phyloP scores from a whole-genome alignment of 371 early-diverging fungal genomes.

The Spraguea lophii region DNA sequence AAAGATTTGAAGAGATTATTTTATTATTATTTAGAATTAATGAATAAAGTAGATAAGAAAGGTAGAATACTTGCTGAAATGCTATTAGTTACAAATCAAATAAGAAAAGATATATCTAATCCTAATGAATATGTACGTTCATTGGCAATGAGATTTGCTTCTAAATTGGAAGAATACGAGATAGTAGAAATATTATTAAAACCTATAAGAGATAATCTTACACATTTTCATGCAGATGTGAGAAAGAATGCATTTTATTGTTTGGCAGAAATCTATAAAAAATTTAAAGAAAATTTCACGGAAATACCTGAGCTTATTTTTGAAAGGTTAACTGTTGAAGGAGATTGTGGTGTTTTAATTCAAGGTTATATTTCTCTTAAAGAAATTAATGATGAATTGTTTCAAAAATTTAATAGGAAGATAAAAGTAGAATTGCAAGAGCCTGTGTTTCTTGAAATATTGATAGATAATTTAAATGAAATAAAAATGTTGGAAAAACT shows the following conservation, averaged over 20 bases:
- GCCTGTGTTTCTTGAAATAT: no score
- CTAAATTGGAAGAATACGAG: conserved; percentile 15
- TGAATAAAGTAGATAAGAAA: conserved; percentile 11
- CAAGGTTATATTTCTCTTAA: conserved; percentile 16
- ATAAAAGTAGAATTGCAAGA: no score
- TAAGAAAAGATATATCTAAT: conserved; percentile 37
- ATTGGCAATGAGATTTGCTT: conserved; percentile 27
- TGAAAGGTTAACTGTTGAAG: conserved; percentile 20
- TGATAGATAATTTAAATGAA: no score
- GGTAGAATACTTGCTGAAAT: conserved; percentile 29
- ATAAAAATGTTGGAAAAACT: no score
- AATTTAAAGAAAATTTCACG: conserved; percentile 8
- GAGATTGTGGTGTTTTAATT: conserved; percentile 6
- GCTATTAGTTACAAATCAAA: conserved; percentile 41
- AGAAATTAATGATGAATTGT: no score
- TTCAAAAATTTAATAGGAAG: no score
- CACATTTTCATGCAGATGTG: conserved; percentile 34
- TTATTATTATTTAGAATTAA: conserved; percentile 39
- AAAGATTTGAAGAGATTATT: conserved; percentile 40
- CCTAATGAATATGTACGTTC: conserved; percentile 45
- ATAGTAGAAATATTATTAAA: conserved; percentile 27
- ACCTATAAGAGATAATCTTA: conserved; percentile 35
- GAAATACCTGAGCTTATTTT: conserved; percentile 13
- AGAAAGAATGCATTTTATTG: conserved; percentile 31
- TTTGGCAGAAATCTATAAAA: conserved; percentile 13